Conservation (phyloP, 345 rosid genomes). For the Eucalyptus caleyi region DNA sequence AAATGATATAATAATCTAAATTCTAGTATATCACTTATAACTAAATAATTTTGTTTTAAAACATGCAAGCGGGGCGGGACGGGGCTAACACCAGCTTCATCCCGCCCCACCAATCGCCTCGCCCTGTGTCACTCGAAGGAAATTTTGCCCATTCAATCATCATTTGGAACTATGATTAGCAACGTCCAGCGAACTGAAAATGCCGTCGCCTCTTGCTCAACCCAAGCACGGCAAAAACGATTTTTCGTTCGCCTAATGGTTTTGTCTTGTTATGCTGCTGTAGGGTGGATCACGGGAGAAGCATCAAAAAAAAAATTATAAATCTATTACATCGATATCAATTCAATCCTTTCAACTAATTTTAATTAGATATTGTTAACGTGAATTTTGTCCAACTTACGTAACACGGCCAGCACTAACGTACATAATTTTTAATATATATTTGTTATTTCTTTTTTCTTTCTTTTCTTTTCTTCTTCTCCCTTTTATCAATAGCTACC, state of each 20-base stretch:
- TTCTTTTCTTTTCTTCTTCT: too few relatives aligned
- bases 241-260: background rate
- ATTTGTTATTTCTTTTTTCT: rapidly evolving
- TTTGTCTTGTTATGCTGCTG: background rate
- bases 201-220: background rate
- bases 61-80: background rate
- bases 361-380: too few relatives aligned
- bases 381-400: rapidly evolving
- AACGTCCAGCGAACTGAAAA: background rate
- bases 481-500: too few relatives aligned
- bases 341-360: rapidly evolving
- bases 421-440: too few relatives aligned
- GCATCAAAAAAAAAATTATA: too few relatives aligned
- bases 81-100: background rate
- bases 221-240: background rate
- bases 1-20: background rate
- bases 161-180: background rate
- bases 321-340: rapidly evolving
- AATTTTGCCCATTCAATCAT: background rate
- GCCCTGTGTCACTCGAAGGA: background rate
- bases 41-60: background rate
- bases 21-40: background rate
- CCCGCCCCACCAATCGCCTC: background rate
- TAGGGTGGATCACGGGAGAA: background rate
- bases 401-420: rapidly evolving